These are phyloP conservation scores for Capronia americana DNA, from an alignment of 2,329 filamentous ascomycete genomes.

Conservation along the genomic window DNA sequence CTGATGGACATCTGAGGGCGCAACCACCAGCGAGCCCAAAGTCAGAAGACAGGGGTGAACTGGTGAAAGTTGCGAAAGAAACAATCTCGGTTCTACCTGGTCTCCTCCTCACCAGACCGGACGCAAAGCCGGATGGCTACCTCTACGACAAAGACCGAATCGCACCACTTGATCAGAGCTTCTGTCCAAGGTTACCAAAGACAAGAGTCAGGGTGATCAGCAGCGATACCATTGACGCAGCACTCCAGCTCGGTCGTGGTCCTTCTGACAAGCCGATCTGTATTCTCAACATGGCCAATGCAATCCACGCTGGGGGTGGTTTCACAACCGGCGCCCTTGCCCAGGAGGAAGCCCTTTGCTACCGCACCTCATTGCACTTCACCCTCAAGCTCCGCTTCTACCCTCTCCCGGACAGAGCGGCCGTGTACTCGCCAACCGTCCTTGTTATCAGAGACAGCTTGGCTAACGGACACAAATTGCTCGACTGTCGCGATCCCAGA, in stretches of 20 bases:
- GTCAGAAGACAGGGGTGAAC: constrained; percentile 31
- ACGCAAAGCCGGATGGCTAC: constrained; percentile 49
- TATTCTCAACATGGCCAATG: constrained; percentile 71
- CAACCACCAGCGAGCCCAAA: constrained; percentile 16
- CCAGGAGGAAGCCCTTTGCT: constrained; percentile 74
- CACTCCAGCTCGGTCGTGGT: constrained; percentile 50
- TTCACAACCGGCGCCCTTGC: constrained; percentile 67
- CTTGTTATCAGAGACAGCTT: constrained; percentile 63
- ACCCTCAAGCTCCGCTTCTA: constrained; percentile 57
- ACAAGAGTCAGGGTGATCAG: constrained; percentile 60
- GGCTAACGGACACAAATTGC: constrained; percentile 55
- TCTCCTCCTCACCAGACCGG: constrained; percentile 55
- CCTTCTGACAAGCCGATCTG: constrained; percentile 53
- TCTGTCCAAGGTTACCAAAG: constrained; percentile 51
- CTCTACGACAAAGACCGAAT: constrained; percentile 46
- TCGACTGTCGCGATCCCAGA: constrained; percentile 47
- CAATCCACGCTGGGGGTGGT: constrained; percentile 64
- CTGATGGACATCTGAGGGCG: constrained; percentile 12
- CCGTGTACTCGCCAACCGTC: constrained; percentile 66
- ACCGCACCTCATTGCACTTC: constrained; percentile 58
- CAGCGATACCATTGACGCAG: constrained; percentile 65
- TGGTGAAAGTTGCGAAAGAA: constrained; percentile 56
- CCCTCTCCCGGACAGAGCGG: constrained; percentile 58
- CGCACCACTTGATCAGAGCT: constrained; percentile 49
- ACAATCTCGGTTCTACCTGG: constrained; percentile 56